A percentile compares a stretch with the other conserved stretches of the same genome.
Evolutionary conservation across 495 filamentous ascomycete genomes (phyloP).

Genomic region (Melanomma pulvis-pyrius): DNA sequence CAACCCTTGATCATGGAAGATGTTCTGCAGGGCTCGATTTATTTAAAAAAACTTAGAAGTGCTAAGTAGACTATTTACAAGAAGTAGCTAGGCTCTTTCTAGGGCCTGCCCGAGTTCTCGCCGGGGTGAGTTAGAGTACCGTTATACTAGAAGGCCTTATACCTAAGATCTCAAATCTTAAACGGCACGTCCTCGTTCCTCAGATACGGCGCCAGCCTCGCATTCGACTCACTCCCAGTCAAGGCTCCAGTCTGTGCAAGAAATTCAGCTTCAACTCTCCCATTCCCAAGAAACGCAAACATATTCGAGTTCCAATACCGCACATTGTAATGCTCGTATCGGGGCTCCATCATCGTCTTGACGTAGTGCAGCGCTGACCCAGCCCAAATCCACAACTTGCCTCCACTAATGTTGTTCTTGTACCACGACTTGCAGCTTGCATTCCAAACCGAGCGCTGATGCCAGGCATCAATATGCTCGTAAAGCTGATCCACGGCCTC

Average conservation of each 20-base stretch:
- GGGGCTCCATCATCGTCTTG: constrained; percentile 16
- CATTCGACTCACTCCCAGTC: no score
- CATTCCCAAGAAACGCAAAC: constrained; percentile 18
- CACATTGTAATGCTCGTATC: constrained; percentile 20
- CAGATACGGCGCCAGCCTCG: background rate
- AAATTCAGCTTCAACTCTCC: constrained; percentile 14
- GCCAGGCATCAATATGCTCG: constrained; percentile 10
- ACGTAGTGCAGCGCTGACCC: constrained; percentile 23
- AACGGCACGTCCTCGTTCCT: background rate
- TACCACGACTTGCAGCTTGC: constrained; percentile 13
- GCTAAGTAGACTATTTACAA: no score
- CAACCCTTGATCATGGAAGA: no score
- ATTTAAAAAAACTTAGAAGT: no score
- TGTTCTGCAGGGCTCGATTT: no score
- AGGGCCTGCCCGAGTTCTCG: no score
- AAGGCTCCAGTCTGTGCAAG: no score
- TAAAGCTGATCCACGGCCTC: background rate
- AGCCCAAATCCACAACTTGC: constrained; percentile 22
- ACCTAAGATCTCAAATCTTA: no score
- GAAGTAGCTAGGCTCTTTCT: no score
- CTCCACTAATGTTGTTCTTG: constrained; percentile 24
- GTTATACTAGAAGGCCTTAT: no score
- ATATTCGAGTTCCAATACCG: constrained; percentile 13
- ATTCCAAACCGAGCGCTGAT: constrained; percentile 12
- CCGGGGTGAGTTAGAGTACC: no score